phyloP scores from a whole-genome alignment of 2,329 filamentous ascomycete species.

The Penicillium sp. region DNA sequence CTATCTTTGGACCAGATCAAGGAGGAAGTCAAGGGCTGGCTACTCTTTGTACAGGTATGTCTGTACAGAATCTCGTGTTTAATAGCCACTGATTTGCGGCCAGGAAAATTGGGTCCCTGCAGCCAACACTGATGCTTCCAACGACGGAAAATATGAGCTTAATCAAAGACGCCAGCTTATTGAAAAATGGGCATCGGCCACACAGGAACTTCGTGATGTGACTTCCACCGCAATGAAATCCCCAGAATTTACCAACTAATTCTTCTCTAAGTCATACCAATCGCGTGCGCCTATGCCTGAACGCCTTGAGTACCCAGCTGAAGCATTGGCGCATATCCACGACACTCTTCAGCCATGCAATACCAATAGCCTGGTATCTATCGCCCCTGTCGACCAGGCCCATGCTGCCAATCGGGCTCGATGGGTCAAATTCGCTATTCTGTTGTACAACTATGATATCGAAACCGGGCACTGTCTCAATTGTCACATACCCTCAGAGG shows the following conservation, averaged over 20 bases:
- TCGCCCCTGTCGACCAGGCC: constrained; percentile 3
- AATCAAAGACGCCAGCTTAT: not conserved
- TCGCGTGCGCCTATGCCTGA: constrained; percentile 4
- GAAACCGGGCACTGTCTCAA: constrained; percentile 4
- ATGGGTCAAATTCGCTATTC: constrained; percentile 4
- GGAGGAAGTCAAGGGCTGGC: constrained; percentile 13
- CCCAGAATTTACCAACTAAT: not conserved
- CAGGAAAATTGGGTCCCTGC: not conserved
- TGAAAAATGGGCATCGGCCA: not conserved
- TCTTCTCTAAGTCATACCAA: constrained; percentile 4
- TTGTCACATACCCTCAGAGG: constrained; percentile 2
- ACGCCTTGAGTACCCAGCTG: constrained; percentile 5
- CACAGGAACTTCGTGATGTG: not conserved
- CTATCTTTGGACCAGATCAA: constrained; percentile 10
- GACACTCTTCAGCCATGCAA: constrained; percentile 2
- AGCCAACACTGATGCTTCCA: not conserved
- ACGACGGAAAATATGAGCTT: not conserved
- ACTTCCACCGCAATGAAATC: not conserved
- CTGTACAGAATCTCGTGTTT: not conserved
- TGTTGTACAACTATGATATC: constrained; percentile 7
- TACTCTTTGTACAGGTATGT: constrained; percentile 9
- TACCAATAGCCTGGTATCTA: not conserved
- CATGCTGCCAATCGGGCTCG: constrained; percentile 5
- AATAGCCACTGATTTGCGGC: not conserved
- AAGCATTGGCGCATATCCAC: constrained; percentile 6